Evolutionary conservation across 169 alveolate species (phyloP).

Genomic region (Babesia gibsoni): DNA sequence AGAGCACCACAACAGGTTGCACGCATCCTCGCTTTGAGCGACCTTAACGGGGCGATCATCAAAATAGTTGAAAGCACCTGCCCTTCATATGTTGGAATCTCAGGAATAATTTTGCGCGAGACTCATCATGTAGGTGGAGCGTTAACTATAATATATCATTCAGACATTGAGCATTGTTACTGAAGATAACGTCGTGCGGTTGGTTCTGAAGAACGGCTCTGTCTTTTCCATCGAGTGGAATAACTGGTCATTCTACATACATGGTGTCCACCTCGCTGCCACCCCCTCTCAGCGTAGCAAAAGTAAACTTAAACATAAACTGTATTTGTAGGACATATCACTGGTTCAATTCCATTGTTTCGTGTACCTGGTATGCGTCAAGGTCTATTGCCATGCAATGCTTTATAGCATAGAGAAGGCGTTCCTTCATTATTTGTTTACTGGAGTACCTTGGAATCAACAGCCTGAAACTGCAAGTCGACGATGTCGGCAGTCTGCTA

Average conservation of each 20-base stretch:
- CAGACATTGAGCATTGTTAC: constrained; percentile 53
- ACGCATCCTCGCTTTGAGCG: constrained; percentile 41
- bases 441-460: constrained; percentile 84
- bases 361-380: constrained; percentile 77
- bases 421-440: constrained; percentile 74
- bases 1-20: constrained; percentile 23
- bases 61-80: constrained; percentile 36
- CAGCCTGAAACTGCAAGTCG: constrained; percentile 88
- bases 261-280: constrained; percentile 52
- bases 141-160: not conserved
- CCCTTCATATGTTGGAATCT: constrained; percentile 51
- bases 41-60: constrained; percentile 53
- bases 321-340: not conserved
- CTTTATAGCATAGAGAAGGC: constrained; percentile 85
- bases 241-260: constrained; percentile 42
- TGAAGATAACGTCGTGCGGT: constrained; percentile 5
- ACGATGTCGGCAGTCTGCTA: constrained; percentile 86
- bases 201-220: constrained; percentile 42
- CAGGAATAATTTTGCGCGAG: constrained; percentile 48
- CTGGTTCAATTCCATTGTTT: constrained; percentile 44
- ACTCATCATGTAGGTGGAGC: constrained; percentile 45
- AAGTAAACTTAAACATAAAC: constrained; percentile 38
- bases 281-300: constrained; percentile 60
- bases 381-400: constrained; percentile 89
- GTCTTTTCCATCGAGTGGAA: constrained; percentile 30